Evolutionary conservation across 2,329 filamentous ascomycete species (phyloP), one percentile per base, ranked within the genome.

Genomic region (Phyllosticta citriasiana): DNA sequence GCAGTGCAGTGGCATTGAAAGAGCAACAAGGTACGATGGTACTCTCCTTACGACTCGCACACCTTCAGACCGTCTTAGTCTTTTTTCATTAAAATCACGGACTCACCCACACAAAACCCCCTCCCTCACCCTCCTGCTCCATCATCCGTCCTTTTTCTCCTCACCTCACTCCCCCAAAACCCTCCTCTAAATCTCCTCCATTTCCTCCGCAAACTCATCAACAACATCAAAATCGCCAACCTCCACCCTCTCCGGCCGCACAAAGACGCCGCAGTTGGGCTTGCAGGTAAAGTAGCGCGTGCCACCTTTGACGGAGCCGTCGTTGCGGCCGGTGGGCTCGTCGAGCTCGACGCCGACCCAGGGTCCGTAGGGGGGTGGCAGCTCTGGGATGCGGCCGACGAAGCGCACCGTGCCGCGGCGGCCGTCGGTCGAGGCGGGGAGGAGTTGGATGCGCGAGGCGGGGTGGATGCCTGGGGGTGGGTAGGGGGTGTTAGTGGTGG

Each of bases 321-420:
- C 88, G 69, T 93, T 94, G 78, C 89, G 90, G 61, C 88, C 89
- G 53, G 87, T 87, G 1, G 89, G 88, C 74, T 93, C 89, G 71
- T 93, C 89, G 59, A 92, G 80, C 25, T 72, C 71, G 58, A 94
- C 78, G 51, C 88, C 89, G 22, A 93, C 79, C 89, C 89, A 94
- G 76, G 75, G 67, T 2, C 60, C 65, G 64, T 19, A 76, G 76
- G 84, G 79, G 57, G 81, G 82, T 4, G 87, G 85, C 64, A 93
- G 91, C 74, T 91, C 87, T 63, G 84, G 81, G 55, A 93, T 86
- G 22, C 85, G 81, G 27, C 89, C 89, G 59, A 92, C 82, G 71
- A 88, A 92, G 73, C 78, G 80, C 67, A 93, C 80, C 55, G 80
- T 81, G 60, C 90, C 90, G 67, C 89, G 82, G 64, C 87, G 82